Conservation (phyloP, 2,329 filamentous ascomycete genomes). For the Trichophyton rubrum region DNA sequence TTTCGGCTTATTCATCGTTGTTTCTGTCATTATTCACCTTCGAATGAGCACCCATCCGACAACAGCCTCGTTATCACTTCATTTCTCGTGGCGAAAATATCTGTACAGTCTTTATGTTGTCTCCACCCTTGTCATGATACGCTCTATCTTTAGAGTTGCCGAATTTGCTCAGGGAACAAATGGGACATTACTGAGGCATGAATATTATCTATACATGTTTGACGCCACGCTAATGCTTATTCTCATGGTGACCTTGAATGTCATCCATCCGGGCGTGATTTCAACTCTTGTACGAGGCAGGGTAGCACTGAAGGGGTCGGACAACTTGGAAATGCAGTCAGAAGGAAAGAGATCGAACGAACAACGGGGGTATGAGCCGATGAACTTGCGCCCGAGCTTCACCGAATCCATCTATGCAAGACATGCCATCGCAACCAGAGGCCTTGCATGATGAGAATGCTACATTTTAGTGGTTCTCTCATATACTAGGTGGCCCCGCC, state of each 20-base stretch:
- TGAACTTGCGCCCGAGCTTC: conserved; percentile 1
- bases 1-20: conserved; percentile 44
- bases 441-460: conserved; percentile 3
- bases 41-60: conserved; percentile 29
- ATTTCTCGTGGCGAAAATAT: conserved; percentile 21
- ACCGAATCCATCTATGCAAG: conserved; percentile 9
- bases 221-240: conserved; percentile 22
- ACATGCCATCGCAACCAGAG: conserved; percentile 12
- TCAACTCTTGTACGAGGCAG: conserved; percentile 1
- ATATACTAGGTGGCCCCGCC: not conserved
- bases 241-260: conserved; percentile 14
- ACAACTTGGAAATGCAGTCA: conserved; percentile 2
- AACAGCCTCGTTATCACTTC: not conserved
- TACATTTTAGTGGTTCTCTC: not conserved
- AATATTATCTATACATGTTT: conserved; percentile 24
- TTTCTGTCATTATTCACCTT: conserved; percentile 39
- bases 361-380: not conserved
- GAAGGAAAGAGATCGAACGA: not conserved
- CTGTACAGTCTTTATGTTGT: conserved; percentile 22
- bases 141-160: conserved; percentile 23
- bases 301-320: not conserved
- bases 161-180: conserved; percentile 24
- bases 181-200: conserved; percentile 21
- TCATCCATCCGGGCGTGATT: conserved; percentile 11
- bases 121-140: conserved; percentile 21